Percentiles rank a stretch among this genome's conserved stretches.
These are phyloP conservation scores for Sphenostylis stenocarpa DNA, from an alignment of 306 rosid genomes.

Conservation along the genomic window DNA sequence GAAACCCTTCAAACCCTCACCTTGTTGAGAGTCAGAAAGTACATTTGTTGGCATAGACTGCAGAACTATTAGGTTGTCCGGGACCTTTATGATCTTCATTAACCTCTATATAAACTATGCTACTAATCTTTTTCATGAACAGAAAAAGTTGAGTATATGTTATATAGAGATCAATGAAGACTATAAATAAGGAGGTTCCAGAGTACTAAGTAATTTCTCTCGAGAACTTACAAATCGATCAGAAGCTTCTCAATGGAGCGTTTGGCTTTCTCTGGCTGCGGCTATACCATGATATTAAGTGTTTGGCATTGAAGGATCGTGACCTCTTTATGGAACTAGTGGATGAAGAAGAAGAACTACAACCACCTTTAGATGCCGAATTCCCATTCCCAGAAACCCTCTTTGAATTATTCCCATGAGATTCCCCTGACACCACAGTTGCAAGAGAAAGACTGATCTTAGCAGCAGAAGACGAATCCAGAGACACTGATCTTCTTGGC, in stretches of 20 bases:
- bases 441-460: conserved; percentile 45
- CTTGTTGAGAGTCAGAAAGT: conserved; percentile 37
- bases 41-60: background rate
- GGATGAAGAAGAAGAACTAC: conserved; percentile 51
- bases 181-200: background rate
- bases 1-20: conserved; percentile 27
- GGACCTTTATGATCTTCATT: background rate
- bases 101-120: background rate
- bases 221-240: conserved; percentile 14
- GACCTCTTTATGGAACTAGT: conserved; percentile 62
- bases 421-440: conserved; percentile 15
- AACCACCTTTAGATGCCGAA: conserved; percentile 35
- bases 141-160: background rate
- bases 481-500: conserved; percentile 64
- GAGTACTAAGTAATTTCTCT: background rate
- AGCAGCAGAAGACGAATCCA: conserved; percentile 56
- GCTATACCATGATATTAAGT: conserved; percentile 37
- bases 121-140: background rate
- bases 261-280: conserved; percentile 42
- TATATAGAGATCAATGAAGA: background rate
- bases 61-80: background rate
- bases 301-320: conserved; percentile 59
- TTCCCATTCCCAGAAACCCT: conserved; percentile 29
- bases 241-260: conserved; percentile 58
- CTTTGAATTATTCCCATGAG: conserved; percentile 29